Evolutionary conservation across 805 yeast genomes (phyloP).

Genomic region (Saccharomyces eubayanus): DNA sequence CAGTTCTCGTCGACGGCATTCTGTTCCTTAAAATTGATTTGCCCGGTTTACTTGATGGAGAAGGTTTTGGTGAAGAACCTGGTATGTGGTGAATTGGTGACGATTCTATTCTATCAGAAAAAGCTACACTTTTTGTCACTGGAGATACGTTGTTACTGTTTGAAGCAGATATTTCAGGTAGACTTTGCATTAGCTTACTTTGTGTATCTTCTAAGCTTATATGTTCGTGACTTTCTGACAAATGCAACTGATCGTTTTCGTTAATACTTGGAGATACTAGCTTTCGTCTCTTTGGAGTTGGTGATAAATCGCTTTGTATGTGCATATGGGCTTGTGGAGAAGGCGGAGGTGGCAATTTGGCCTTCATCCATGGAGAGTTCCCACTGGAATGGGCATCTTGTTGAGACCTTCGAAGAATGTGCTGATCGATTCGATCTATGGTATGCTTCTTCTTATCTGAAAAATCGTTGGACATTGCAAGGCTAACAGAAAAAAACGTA

Average conservation of each 20-base stretch:
- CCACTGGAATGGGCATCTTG: neutral
- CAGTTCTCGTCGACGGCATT: neutral
- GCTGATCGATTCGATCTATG: neutral
- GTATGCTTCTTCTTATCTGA: constrained; percentile 43
- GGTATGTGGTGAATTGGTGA: constrained; percentile 15
- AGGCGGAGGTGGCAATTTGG: constrained; percentile 5
- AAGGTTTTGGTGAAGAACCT: constrained; percentile 17
- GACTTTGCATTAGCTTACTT: neutral
- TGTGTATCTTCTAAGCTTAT: neutral
- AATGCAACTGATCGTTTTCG: neutral
- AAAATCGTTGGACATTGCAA: neutral
- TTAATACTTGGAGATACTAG: neutral
- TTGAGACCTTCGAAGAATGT: neutral
- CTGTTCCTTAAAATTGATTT: constrained; percentile 23
- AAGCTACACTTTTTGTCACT: constrained; percentile 22
- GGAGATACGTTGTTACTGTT: constrained; percentile 15
- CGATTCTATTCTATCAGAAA: constrained; percentile 25
- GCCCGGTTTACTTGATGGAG: constrained; percentile 12
- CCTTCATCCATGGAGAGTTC: constrained; percentile 3
- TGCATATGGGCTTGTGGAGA: constrained; percentile 1
- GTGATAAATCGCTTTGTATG: constrained; percentile 7
- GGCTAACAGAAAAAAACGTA: neutral
- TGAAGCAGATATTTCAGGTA: neutral
- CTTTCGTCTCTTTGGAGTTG: constrained; percentile 20
- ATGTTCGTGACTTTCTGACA: neutral